phyloP scores from a whole-genome alignment of 768 basidiomycete genomes.

The Leucocoprinus leucothites region DNA sequence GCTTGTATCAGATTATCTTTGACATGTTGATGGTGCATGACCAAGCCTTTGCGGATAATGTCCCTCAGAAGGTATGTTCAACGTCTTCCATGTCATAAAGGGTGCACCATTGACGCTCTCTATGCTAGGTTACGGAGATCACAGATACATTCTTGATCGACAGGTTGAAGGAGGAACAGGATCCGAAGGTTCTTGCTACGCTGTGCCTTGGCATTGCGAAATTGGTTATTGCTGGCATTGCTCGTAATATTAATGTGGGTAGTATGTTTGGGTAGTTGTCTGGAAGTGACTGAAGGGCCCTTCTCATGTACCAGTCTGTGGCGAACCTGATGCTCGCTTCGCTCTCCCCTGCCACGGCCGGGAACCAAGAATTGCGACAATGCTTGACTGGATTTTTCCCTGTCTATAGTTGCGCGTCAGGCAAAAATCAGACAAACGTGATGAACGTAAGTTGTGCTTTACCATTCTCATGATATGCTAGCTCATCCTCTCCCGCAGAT shows the following conservation, averaged over 20 bases:
- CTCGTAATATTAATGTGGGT: constrained; percentile 69
- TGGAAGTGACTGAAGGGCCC: not conserved
- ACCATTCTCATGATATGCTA: not conserved
- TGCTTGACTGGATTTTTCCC: constrained; percentile 98
- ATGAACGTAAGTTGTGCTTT: constrained; percentile 34
- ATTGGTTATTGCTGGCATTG: constrained; percentile 81
- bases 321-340: constrained; percentile 55
- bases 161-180: constrained; percentile 62
- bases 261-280: not conserved
- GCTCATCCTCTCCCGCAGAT: too few species aligned
- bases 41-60: constrained; percentile 57
- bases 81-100: not conserved
- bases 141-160: constrained; percentile 40
- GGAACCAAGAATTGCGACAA: constrained; percentile 86
- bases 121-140: constrained; percentile 34
- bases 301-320: constrained; percentile 28
- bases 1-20: constrained; percentile 78
- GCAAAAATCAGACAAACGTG: constrained; percentile 70
- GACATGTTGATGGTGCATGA: constrained; percentile 92
- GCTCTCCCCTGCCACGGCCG: constrained; percentile 79
- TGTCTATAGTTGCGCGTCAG: constrained; percentile 85
- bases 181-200: constrained; percentile 72
- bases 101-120: not conserved
- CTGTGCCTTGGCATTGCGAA: constrained; percentile 85
- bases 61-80: constrained; percentile 32